phyloP scores from a whole-genome alignment of 1,139 yeast species.

The Suhomyces choctaworum region DNA sequence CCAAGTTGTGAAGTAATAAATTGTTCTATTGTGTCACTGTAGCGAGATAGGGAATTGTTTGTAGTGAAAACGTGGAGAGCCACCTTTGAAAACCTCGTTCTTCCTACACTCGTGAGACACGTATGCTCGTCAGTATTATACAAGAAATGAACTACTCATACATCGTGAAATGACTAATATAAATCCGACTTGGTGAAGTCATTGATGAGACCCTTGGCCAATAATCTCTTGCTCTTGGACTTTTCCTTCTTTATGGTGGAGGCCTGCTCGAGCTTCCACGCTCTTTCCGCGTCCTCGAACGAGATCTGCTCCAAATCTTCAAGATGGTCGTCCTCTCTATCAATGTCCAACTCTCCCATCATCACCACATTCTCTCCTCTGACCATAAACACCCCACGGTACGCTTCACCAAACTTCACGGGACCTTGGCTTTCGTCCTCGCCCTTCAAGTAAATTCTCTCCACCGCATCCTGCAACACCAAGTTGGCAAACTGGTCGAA shows the following conservation, averaged over 20 bases:
- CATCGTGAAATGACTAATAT: slow-evolving; percentile 29
- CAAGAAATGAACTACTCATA: slow-evolving; percentile 5
- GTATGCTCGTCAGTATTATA: slow-evolving; percentile 7
- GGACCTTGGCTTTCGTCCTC: slow-evolving; percentile 27
- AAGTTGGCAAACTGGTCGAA: slow-evolving; percentile 95
- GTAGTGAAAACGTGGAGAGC: no score
- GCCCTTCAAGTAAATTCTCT: slow-evolving; percentile 66
- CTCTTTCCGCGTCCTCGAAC: slow-evolving; percentile 58
- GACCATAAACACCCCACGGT: slow-evolving; percentile 80
- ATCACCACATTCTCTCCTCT: slow-evolving; percentile 98
- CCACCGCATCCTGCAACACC: slow-evolving; percentile 87
- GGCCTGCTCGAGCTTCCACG: slow-evolving; percentile 40
- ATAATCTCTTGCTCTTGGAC: slow-evolving; percentile 48
- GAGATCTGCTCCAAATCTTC: slow-evolving; percentile 56
- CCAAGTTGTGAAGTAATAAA: slow-evolving; percentile 25
- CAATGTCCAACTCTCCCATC: slow-evolving; percentile 92
- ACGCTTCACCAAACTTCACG: slow-evolving; percentile 67
- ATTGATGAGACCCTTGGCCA: slow-evolving; percentile 54
- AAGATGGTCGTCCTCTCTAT: slow-evolving; percentile 74
- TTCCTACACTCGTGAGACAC: slow-evolving; percentile 4
- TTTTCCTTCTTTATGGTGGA: slow-evolving; percentile 46
- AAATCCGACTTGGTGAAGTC: slow-evolving; percentile 58
- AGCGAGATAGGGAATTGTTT: no score
- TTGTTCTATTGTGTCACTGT: no score
- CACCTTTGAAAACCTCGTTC: no score